Conservation (phyloP, 331 rosid genomes). For the Stylosanthes scabra region DNA sequence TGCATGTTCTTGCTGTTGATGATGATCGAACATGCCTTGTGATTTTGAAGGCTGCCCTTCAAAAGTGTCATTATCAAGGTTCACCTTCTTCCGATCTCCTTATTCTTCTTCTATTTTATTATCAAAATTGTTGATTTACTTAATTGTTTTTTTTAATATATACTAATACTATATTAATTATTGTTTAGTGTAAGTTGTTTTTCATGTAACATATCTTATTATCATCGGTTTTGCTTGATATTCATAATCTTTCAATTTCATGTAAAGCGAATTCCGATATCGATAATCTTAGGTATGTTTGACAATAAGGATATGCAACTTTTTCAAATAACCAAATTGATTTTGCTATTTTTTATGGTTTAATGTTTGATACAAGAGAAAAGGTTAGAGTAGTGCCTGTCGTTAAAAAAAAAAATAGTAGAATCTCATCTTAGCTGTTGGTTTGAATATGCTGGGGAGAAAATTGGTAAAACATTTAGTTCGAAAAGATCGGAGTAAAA, state of each 20-base stretch:
- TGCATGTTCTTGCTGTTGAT: slow-evolving; percentile 95
- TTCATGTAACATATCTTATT: neutral
- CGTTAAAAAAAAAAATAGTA: too few species aligned
- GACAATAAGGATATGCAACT: neutral
- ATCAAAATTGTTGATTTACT: neutral
- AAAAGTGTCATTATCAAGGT: slow-evolving; percentile 86
- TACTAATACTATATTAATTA: too few species aligned
- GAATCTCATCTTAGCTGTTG: too few species aligned
- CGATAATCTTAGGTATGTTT: neutral
- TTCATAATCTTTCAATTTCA: neutral
- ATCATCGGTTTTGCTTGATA: slow-evolving; percentile 1
- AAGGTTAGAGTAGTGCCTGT: too few species aligned
- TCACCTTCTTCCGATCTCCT: neutral
- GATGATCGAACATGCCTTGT: slow-evolving; percentile 84
- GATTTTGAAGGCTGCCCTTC: slow-evolving; percentile 74
- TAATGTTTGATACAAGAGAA: too few species aligned
- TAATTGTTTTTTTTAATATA: too few species aligned
- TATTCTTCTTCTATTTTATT: neutral
- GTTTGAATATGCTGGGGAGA: too few species aligned
- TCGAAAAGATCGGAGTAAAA: too few species aligned
- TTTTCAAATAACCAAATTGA: neutral
- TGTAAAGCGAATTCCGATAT: neutral
- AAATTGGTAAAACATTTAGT: too few species aligned
- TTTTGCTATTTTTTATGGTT: neutral
- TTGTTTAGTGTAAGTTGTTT: too few species aligned